A percentile compares a stretch with the other conserved stretches of the same genome.
Evolutionary conservation across 441 rosid species (phyloP).

Genomic region (Theobroma grandiflorum): DNA sequence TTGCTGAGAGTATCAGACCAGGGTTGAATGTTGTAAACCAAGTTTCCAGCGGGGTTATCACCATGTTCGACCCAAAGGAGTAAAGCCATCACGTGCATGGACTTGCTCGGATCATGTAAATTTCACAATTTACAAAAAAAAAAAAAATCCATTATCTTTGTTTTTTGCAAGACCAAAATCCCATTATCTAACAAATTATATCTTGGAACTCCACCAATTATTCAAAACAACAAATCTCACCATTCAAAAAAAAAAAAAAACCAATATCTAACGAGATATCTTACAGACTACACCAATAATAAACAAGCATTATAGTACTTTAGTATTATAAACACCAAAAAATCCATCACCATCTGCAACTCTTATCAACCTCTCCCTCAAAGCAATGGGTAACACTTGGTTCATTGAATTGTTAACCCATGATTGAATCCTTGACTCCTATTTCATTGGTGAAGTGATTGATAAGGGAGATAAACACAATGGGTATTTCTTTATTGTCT

Average conservation of each 20-base stretch:
- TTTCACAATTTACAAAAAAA: too few species aligned
- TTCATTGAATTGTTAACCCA: constrained; percentile 55
- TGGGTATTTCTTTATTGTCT: constrained; percentile 26
- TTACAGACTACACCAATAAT: too few species aligned
- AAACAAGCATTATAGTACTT: too few species aligned
- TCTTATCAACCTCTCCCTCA: constrained; percentile 56
- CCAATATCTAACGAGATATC: too few species aligned
- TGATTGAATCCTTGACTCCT: constrained; percentile 46
- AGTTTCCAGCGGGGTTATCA: not conserved
- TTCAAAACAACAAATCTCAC: too few species aligned
- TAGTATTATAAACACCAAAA: too few species aligned
- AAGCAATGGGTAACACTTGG: constrained; percentile 47
- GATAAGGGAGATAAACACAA: constrained; percentile 11
- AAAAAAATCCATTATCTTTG: too few species aligned
- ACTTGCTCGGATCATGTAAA: constrained; percentile 48
- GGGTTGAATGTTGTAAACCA: constrained; percentile 36
- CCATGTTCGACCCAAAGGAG: constrained; percentile 63
- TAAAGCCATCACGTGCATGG: constrained; percentile 63
- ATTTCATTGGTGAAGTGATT: constrained; percentile 27
- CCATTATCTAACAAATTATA: too few species aligned
- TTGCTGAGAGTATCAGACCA: constrained; percentile 43
- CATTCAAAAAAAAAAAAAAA: too few species aligned
- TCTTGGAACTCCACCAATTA: too few species aligned
- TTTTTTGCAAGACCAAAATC: too few species aligned
- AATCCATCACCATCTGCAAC: constrained; percentile 43